Percentiles rank a stretch among this genome's conserved stretches.
These are phyloP conservation scores for Boletus pseudopeckii DNA, from an alignment of 768 basidiomycete species.

Conservation along the genomic window DNA sequence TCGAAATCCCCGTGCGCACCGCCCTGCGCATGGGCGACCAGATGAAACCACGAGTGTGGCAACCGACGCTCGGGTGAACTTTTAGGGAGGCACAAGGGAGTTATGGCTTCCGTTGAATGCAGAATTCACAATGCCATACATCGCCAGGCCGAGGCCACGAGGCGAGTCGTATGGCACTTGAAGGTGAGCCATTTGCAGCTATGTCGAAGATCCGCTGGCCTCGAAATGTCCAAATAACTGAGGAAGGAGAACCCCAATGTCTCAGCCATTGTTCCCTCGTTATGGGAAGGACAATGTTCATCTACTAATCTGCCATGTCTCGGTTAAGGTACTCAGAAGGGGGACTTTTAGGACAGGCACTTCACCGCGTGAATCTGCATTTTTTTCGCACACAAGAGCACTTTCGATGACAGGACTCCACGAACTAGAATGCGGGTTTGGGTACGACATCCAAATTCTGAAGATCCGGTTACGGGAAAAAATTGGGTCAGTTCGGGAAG, in stretches of 20 bases:
- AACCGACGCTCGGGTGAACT: constrained; percentile 16
- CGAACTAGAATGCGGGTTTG: constrained; percentile 1
- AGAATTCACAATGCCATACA: constrained; percentile 7
- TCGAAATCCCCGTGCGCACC: constrained; percentile 11
- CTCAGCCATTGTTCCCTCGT: constrained; percentile 30
- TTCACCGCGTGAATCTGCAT: constrained; percentile 23
- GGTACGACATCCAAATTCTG: constrained; percentile 10
- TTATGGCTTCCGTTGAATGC: constrained; percentile 6
- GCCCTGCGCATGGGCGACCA: constrained; percentile 2
- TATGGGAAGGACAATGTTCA: constrained; percentile 33
- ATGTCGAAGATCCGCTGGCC: constrained; percentile 15
- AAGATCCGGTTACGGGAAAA: constrained; percentile 24
- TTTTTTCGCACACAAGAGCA: constrained; percentile 10
- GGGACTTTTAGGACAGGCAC: constrained; percentile 9
- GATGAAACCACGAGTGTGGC: constrained; percentile 24
- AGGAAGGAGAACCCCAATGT: constrained; percentile 10
- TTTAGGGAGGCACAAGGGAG: constrained; percentile 9
- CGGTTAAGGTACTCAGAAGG: constrained; percentile 18
- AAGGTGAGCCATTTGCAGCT: constrained; percentile 13
- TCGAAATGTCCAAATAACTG: constrained; percentile 8
- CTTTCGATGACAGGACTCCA: constrained; percentile 2
- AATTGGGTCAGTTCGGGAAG: constrained; percentile 15
- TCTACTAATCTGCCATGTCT: constrained; percentile 18
- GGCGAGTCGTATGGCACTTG: constrained; percentile 15
- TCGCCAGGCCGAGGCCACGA: constrained; percentile 14